Evolutionary conservation across 192 early-diverging fungal species (phyloP).

Genomic region (Umbelopsis isabellina): DNA sequence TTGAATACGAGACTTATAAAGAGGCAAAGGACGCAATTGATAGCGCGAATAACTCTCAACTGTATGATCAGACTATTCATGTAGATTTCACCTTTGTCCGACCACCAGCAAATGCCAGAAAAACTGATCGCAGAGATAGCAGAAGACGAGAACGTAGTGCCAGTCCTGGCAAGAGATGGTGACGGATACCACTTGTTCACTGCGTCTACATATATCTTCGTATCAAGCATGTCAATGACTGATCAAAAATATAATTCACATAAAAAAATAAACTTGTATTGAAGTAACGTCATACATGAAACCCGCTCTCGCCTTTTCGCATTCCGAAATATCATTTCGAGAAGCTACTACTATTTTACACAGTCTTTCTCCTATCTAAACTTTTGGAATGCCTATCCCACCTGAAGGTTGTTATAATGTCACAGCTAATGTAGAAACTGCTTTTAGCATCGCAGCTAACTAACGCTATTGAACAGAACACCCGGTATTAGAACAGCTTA

Average conservation of each 20-base stretch:
- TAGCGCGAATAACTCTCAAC: slow-evolving; percentile 67
- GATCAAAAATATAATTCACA: not conserved
- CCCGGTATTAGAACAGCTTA: slow-evolving; percentile 66
- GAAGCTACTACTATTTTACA: too few species aligned
- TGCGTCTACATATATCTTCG: not conserved
- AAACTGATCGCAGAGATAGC: not conserved
- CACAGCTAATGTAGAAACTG: not conserved
- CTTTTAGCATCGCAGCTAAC: not conserved
- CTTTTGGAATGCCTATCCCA: not conserved
- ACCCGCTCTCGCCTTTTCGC: too few species aligned
- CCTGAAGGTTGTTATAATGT: not conserved
- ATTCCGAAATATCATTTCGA: too few species aligned
- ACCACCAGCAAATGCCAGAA: slow-evolving; percentile 2
- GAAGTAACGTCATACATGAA: too few species aligned
- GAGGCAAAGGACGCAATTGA: slow-evolving; percentile 85
- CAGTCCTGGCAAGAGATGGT: slow-evolving; percentile 11
- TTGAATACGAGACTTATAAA: slow-evolving; percentile 82
- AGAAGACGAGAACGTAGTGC: slow-evolving; percentile 20
- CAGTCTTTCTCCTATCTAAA: too few species aligned
- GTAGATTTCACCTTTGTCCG: slow-evolving; percentile 88
- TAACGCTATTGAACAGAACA: slow-evolving; percentile 44
- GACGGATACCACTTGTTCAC: not conserved
- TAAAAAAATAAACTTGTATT: too few species aligned
- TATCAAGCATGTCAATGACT: not conserved
- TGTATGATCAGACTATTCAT: slow-evolving; percentile 75